Conservation (phyloP, 768 basidiomycete genomes). For the Trametes villosa region DNA sequence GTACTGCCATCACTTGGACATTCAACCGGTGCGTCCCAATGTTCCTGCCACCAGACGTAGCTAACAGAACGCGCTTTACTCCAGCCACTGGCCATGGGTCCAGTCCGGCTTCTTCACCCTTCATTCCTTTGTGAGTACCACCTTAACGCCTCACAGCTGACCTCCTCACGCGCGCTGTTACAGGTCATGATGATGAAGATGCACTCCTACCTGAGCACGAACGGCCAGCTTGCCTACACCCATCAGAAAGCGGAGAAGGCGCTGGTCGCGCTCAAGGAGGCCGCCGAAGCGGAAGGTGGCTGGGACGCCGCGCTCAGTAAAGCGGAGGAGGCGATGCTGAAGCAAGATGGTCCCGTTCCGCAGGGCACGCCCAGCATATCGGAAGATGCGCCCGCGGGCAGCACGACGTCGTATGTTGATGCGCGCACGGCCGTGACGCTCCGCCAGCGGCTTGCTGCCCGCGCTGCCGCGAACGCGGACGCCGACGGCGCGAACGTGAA, state of each 20-base stretch:
- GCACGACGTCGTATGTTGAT: slow-evolving; percentile 58
- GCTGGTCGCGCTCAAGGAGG: slow-evolving; percentile 49
- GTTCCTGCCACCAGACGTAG: not conserved
- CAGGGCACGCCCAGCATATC: slow-evolving; percentile 47
- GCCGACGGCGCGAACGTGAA: slow-evolving; percentile 9
- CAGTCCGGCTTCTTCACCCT: slow-evolving; percentile 90
- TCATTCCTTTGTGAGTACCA: slow-evolving; percentile 71
- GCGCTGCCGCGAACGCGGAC: not conserved
- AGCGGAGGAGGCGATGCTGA: slow-evolving; percentile 43
- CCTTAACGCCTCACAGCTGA: slow-evolving; percentile 13
- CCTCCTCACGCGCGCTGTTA: not conserved
- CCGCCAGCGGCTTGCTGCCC: slow-evolving; percentile 53
- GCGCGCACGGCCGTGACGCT: slow-evolving; percentile 54
- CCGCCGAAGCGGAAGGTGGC: slow-evolving; percentile 60
- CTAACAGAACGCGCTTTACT: not conserved
- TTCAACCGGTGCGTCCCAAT: slow-evolving; percentile 65
- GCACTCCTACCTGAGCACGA: slow-evolving; percentile 91
- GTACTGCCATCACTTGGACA: slow-evolving; percentile 83
- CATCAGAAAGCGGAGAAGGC: slow-evolving; percentile 50
- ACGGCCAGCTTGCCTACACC: slow-evolving; percentile 76
- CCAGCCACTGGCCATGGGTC: slow-evolving; percentile 97
- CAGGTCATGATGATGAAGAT: slow-evolving; percentile 93
- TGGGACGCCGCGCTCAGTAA: slow-evolving; percentile 63
- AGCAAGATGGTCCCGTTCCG: slow-evolving; percentile 20
- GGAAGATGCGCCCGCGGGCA: slow-evolving; percentile 40